These are phyloP conservation scores for Polyporus arcularius DNA, from an alignment of 768 basidiomycete genomes.

Conservation along the genomic window DNA sequence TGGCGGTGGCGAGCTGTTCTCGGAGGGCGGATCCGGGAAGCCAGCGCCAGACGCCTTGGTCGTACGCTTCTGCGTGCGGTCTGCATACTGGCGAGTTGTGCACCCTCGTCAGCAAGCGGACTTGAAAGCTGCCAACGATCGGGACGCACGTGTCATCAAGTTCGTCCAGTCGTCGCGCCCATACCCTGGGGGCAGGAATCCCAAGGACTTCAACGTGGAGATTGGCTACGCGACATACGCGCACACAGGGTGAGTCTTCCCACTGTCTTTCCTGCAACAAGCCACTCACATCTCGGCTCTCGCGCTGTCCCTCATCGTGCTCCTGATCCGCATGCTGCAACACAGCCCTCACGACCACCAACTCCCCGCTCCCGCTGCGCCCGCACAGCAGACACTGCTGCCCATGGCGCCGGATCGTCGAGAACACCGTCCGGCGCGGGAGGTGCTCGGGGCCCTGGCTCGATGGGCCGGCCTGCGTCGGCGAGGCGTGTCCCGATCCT, in stretches of 20 bases:
- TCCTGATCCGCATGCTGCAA: not conserved
- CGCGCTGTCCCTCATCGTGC: not conserved
- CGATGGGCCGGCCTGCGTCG: not conserved
- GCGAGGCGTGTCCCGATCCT: not conserved
- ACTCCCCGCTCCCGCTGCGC: not conserved
- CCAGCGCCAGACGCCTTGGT: conserved; percentile 1
- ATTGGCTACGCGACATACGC: not conserved
- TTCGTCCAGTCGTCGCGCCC: conserved; percentile 7
- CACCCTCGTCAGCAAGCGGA: not conserved
- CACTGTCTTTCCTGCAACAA: not conserved
- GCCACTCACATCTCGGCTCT: not conserved
- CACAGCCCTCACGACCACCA: not conserved
- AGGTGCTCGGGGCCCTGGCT: not conserved
- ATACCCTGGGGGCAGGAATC: not conserved
- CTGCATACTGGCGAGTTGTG: not conserved
- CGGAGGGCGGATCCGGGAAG: not conserved
- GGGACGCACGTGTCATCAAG: conserved; percentile 3
- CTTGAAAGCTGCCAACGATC: not conserved
- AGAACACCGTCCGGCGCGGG: not conserved
- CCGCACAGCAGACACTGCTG: conserved; percentile 1
- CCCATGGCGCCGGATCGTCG: conserved; percentile 5
- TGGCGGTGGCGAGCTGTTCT: not conserved
- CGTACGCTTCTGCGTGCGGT: conserved; percentile 1
- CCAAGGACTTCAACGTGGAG: not conserved
- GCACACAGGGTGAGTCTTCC: not conserved